Conservation (phyloP, 805 yeast genomes). For the Lipomyces yamadae region DNA sequence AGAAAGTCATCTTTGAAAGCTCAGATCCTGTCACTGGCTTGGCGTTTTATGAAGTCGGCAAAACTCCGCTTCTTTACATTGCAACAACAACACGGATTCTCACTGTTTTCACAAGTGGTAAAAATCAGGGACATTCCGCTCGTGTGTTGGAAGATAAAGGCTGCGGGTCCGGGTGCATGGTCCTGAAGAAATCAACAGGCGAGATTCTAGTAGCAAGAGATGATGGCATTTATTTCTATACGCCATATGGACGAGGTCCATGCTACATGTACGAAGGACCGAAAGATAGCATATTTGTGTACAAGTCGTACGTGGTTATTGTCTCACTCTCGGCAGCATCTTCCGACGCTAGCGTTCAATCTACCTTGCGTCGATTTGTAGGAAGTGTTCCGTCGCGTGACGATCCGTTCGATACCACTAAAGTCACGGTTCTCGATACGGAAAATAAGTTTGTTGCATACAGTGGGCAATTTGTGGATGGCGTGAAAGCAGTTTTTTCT, state of each 20-base stretch:
- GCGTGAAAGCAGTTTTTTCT: conserved; percentile 62
- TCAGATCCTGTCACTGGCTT: conserved; percentile 83
- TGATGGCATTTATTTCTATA: conserved; percentile 68
- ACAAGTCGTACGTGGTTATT: conserved; percentile 62
- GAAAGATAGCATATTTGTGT: conserved; percentile 58
- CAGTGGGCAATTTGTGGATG: conserved; percentile 67
- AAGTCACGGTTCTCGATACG: conserved; percentile 70
- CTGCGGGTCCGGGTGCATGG: conserved; percentile 53
- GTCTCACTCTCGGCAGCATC: conserved; percentile 55
- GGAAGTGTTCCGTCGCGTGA: conserved; percentile 45
- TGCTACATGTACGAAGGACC: conserved; percentile 61
- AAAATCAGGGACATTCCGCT: conserved; percentile 70
- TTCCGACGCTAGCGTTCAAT: conserved; percentile 19
- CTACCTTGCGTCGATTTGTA: conserved; percentile 35
- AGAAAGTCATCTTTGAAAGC: conserved; percentile 74
- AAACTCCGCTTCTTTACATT: conserved; percentile 63
- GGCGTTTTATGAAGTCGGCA: conserved; percentile 54
- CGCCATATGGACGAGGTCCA: conserved; percentile 55
- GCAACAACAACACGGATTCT: conserved; percentile 75
- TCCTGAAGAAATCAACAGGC: conserved; percentile 46
- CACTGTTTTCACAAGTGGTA: conserved; percentile 75
- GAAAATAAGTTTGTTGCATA: conserved; percentile 71
- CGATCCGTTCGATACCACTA: conserved; percentile 51
- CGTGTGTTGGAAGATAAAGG: conserved; percentile 55
- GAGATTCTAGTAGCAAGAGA: conserved; percentile 68